Evolutionary conservation across 2,329 filamentous ascomycete genomes (phyloP), one percentile per base, ranked within the genome.

Genomic region (Epichloe typhina): DNA sequence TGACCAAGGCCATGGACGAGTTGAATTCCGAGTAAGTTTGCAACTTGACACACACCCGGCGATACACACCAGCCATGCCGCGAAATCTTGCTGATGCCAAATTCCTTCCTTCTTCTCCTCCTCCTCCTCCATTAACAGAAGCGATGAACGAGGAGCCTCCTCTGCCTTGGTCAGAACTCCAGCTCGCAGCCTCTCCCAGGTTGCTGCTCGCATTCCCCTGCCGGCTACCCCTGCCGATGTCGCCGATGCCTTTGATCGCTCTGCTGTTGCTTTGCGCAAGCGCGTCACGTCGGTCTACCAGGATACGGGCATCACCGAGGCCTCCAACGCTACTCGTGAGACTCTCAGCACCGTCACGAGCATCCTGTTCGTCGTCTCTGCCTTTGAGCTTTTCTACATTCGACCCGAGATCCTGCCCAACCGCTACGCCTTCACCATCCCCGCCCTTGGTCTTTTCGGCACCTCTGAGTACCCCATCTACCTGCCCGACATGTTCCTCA

Each of bases 211-310:
- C 60, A 78, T 89, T 48, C 79, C 83, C n/a, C 73, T 94, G 48
- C 88, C 88, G 21, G 82, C 88, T 8, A 89, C 88, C 2, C 89
- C 89, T 5, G 83, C 86, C 40, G 81, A 85, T 54, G 82, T 95
- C 37, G 86, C 84, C 39, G 74, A 84, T 57, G 82, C 80, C 55
- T 82, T 94, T 63, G 89, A 93, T 68, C 82, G 77, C 61, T 81
- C 79, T 54, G 80, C 83, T 8, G 64, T 81, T 43, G 78, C 78
- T 15, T 68, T 93, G 53, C 82, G 85, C 64, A 74, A 78, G 50
- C 80, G 83, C 64, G 79, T 84, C 56, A 70, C 73, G 39, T 75
- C 79, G 40, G 67, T 82, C 45, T 87, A 84, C 69, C 72, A 79
- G 55, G 74, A 79, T 47, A 83, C 82, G 3, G 80, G 81, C 56